These are phyloP conservation scores for Eucalyptus victrix DNA, from an alignment of 345 rosid species.

Conservation along the genomic window DNA sequence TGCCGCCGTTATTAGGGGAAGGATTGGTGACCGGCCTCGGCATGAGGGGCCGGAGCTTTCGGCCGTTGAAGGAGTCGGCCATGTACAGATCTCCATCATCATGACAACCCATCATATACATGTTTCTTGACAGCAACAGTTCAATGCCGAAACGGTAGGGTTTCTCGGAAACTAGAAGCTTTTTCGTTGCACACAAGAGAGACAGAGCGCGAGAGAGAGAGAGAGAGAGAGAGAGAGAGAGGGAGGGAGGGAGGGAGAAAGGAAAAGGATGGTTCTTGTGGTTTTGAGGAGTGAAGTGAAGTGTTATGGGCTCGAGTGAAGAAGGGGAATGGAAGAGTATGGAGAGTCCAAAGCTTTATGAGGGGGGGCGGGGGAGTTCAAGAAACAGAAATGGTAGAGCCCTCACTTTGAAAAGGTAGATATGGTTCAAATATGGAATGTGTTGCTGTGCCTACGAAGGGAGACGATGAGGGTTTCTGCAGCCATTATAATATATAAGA, in stretches of 20 bases:
- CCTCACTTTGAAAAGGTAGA: slow-evolving; percentile 1
- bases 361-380: background rate
- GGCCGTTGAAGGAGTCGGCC: slow-evolving; percentile 40
- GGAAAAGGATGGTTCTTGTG: background rate
- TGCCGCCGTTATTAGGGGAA: background rate
- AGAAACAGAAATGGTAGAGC: background rate
- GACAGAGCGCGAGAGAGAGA: background rate
- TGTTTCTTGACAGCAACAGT: background rate
- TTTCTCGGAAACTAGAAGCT: background rate
- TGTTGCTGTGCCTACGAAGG: background rate
- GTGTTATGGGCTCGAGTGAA: background rate
- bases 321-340: background rate
- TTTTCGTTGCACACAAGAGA: background rate
- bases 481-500: background rate
- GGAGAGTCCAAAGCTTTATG: background rate
- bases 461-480: background rate
- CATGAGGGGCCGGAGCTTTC: slow-evolving; percentile 74
- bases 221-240: background rate
- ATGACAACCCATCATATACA: slow-evolving; percentile 93
- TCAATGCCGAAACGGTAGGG: background rate
- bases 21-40: slow-evolving; percentile 49
- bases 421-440: slow-evolving; percentile 1
- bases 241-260: background rate
- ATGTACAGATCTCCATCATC: slow-evolving; percentile 58
- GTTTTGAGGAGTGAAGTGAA: background rate